Evolutionary conservation across 352 stramenopile species (phyloP), one percentile per base, ranked within the genome.

Genomic region (Blastocystis sp.): DNA sequence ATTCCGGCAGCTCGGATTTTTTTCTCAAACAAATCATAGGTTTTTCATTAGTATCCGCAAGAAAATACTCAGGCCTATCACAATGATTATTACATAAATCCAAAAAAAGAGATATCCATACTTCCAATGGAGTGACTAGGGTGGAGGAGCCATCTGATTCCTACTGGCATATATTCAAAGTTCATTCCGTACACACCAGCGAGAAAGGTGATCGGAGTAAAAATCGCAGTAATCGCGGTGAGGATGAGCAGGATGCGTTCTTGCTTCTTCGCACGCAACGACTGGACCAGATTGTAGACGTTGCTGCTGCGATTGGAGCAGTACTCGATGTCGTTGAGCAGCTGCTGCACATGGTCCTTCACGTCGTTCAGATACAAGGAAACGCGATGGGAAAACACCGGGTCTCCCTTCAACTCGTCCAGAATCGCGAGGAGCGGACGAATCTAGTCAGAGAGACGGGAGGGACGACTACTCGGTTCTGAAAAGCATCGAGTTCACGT

Each of bases 111-210:
- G 39, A 69, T 84, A 84, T 5, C 73, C 73, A 29, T 39, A 84
- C 11, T 43, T 29, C 26, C 50, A 84, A 50, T 84, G 73, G 13
- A 84, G 50, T 50, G 43, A 66, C 73, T 84, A 84, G 53, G 5
- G 20, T 9, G 61, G 3, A 84, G n/a, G 18, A 3, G 8, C 23
- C 9, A 68, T 34, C 20, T 11, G 11, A 23, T 29, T 15, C 50
- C 29, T 59, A 88, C 77, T 6, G 77, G 77, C 62, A 88, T 79
- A 20, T 88, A 66, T n/a, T 88, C 77, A 56, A 88, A 88, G 55
- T 88, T 88, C 77, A 88, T 88, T 63, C 77, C 77, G 47, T 88
- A 88, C 39, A 88, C 77, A 39, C 77, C 77, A 20, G 77, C 77
- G 0, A 88, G 66, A 77, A 88, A 88, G 3, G 77, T 76, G n/a